phyloP scores from a whole-genome alignment of 129 eudicot species.

The Cynara cardunculus region DNA sequence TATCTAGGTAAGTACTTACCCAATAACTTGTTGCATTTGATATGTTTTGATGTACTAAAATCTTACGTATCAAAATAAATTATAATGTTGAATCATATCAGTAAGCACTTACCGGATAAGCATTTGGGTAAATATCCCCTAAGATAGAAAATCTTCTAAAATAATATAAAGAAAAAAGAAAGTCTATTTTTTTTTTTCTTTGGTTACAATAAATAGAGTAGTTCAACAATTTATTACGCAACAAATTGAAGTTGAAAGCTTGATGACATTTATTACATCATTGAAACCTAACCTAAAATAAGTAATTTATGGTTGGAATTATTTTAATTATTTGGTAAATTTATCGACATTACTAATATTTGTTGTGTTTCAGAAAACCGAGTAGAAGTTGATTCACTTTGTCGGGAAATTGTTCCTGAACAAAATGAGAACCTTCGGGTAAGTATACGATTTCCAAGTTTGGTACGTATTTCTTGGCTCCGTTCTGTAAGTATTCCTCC shows the following conservation, averaged over 20 bases:
- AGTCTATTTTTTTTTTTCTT: too few relatives aligned
- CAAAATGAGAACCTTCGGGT: conserved; percentile 11
- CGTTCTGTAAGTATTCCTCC: background rate
- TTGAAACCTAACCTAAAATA: background rate
- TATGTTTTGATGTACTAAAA: too few relatives aligned
- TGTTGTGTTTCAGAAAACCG: background rate
- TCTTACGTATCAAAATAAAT: too few relatives aligned
- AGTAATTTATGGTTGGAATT: background rate
- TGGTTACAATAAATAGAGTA: too few relatives aligned
- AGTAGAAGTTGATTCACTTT: background rate
- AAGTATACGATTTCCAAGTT: conserved; percentile 1
- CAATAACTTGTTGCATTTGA: too few relatives aligned
- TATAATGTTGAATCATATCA: too few relatives aligned
- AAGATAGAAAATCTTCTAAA: too few relatives aligned
- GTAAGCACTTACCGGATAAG: too few relatives aligned
- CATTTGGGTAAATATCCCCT: too few relatives aligned
- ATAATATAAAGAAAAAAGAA: too few relatives aligned
- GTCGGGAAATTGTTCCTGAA: conserved; percentile 16
- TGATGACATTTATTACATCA: background rate
- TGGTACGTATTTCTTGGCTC: background rate
- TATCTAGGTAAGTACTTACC: too few relatives aligned
- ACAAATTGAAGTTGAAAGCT: background rate
- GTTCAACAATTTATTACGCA: background rate
- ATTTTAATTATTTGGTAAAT: background rate
- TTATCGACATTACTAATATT: background rate